Conservation (phyloP, 108 stramenopile genomes). For the Cyclostephanos tholiformis region DNA sequence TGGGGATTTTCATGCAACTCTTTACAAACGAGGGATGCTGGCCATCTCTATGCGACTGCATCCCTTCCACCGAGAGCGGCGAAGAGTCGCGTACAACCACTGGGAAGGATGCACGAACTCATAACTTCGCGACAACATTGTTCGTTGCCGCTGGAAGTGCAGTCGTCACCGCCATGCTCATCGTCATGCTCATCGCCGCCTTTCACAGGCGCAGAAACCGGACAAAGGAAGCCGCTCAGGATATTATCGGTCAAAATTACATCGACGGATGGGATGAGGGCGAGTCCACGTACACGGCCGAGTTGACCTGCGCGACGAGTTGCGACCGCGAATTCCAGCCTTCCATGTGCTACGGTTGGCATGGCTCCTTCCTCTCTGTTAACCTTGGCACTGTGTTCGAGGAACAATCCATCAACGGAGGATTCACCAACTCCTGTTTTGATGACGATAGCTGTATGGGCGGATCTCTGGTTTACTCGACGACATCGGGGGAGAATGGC, state of each 20-base stretch:
- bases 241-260: slow-evolving; percentile 15
- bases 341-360: background rate
- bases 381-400: background rate
- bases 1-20: slow-evolving; percentile 21
- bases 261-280: slow-evolving; percentile 18
- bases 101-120: background rate
- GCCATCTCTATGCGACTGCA: slow-evolving; percentile 33
- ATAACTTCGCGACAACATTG: background rate
- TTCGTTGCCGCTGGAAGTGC: background rate
- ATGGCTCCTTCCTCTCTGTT: background rate
- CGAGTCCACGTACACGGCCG: slow-evolving; percentile 22
- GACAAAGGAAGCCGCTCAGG: slow-evolving; percentile 1
- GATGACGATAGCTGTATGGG: background rate
- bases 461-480: slow-evolving; percentile 1
- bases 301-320: slow-evolving; percentile 17
- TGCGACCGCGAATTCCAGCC: background rate
- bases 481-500: background rate
- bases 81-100: slow-evolving; percentile 1
- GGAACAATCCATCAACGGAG: background rate
- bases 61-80: slow-evolving; percentile 10
- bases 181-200: slow-evolving; percentile 3
- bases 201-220: slow-evolving; percentile 4
- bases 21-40: slow-evolving; percentile 33
- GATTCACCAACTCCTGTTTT: too few species aligned
- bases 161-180: slow-evolving; percentile 11